These are phyloP conservation scores for Ceratocystis cubensis DNA, from an alignment of 2,329 filamentous ascomycete species.

Conservation along the genomic window DNA sequence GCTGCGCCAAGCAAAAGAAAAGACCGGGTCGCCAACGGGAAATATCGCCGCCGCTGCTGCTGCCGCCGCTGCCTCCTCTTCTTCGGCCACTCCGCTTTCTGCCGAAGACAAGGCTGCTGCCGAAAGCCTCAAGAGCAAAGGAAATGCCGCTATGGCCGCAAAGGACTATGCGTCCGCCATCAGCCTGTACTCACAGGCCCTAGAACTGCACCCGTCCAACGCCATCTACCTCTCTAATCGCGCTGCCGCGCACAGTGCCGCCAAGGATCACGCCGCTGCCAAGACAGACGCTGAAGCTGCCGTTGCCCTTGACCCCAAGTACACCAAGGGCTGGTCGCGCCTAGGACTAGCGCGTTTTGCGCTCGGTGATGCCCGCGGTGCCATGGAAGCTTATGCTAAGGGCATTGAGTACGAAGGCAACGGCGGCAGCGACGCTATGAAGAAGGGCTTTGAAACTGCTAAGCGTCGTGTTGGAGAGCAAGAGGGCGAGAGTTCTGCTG, in stretches of 20 bases:
- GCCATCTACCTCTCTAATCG: constrained; percentile 97
- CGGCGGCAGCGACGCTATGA: constrained; percentile 93
- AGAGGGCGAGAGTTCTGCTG: constrained; percentile 37
- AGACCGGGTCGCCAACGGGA: constrained; percentile 26
- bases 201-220: constrained; percentile 69
- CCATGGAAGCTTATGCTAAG: constrained; percentile 86
- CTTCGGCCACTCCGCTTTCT: constrained; percentile 30
- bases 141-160: constrained; percentile 87
- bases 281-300: constrained; percentile 82
- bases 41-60: constrained; percentile 32
- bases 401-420: constrained; percentile 91
- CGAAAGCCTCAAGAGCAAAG: constrained; percentile 76
- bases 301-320: constrained; percentile 73
- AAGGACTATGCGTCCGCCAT: constrained; percentile 82
- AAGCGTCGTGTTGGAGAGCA: constrained; percentile 77
- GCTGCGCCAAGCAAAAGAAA: constrained; percentile 49
- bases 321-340: constrained; percentile 95
- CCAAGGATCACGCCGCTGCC: constrained; percentile 71
- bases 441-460: constrained; percentile 89
- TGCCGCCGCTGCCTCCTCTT: constrained; percentile 27
- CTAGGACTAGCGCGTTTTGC: constrained; percentile 86
- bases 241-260: constrained; percentile 80
- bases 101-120: constrained; percentile 63
- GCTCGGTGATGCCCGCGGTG: constrained; percentile 76
- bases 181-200: constrained; percentile 75